Evolutionary conservation across 2,329 filamentous ascomycete genomes (phyloP).

Genomic region (Arthrobotrys megalospora): DNA sequence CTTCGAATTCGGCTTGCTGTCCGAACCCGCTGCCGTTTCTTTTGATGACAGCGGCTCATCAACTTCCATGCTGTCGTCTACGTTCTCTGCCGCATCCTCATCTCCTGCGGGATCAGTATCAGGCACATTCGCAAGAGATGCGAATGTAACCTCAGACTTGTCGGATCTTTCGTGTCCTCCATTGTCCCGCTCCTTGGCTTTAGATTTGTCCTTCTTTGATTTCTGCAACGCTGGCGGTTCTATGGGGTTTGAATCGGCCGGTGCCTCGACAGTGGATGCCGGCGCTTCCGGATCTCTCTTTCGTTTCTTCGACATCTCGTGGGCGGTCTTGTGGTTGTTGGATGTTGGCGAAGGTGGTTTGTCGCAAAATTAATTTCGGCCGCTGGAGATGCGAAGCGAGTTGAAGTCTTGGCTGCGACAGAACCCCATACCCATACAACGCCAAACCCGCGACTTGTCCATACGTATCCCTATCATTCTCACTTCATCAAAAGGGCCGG

Average conservation of each 20-base stretch:
- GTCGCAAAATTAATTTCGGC: conserved; percentile 58
- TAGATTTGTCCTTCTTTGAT: conserved; percentile 27
- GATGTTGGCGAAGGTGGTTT: conserved; percentile 22
- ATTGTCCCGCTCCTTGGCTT: conserved; percentile 14
- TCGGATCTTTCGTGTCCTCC: conserved; percentile 8
- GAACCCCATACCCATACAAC: conserved; percentile 45
- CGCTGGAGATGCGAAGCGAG: background rate
- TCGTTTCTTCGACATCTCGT: conserved; percentile 59
- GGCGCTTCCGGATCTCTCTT: conserved; percentile 45
- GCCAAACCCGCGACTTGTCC: conserved; percentile 17
- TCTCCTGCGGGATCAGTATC: background rate
- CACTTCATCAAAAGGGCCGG: background rate
- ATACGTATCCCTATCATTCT: background rate
- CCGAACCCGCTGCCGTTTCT: background rate
- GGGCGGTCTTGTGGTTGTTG: background rate
- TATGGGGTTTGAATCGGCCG: background rate
- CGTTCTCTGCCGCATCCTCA: background rate
- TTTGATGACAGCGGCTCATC: background rate
- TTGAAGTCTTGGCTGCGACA: conserved; percentile 47
- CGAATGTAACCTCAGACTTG: conserved; percentile 23
- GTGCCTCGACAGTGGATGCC: background rate
- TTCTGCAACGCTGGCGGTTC: too few species aligned
- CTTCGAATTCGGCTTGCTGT: background rate
- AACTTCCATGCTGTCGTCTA: conserved; percentile 18
- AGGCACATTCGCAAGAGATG: conserved; percentile 22